Conservation (phyloP, 1,284 basidiomycete species). For the Malassezia japonica region DNA sequence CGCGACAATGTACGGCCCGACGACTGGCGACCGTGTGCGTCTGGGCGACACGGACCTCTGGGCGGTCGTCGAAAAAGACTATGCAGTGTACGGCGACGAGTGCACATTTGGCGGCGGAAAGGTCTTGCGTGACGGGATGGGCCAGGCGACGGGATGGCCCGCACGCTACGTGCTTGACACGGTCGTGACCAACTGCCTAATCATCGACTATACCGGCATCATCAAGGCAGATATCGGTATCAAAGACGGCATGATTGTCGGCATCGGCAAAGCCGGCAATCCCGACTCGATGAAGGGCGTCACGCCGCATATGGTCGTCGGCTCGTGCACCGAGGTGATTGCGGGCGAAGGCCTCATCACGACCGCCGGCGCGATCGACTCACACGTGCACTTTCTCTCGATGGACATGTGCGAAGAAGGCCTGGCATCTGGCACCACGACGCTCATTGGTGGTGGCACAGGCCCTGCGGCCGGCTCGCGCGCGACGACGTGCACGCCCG, state of each 20-base stretch:
- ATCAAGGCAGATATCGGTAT: slow-evolving; percentile 98
- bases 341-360: slow-evolving; percentile 88
- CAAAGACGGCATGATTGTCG: slow-evolving; percentile 70
- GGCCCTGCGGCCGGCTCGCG: slow-evolving; percentile 81
- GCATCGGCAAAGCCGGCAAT: slow-evolving; percentile 93
- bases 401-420: slow-evolving; percentile 68
- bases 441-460: slow-evolving; percentile 56
- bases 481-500: slow-evolving; percentile 88
- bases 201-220: slow-evolving; percentile 90
- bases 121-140: slow-evolving; percentile 51
- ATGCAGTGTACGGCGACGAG: slow-evolving; percentile 79
- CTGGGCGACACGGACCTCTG: slow-evolving; percentile 83
- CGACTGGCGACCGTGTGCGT: slow-evolving; percentile 75
- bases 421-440: slow-evolving; percentile 52
- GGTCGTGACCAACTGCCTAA: slow-evolving; percentile 86
- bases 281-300: slow-evolving; percentile 84
- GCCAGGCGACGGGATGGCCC: slow-evolving; percentile 69
- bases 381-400: slow-evolving; percentile 73
- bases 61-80: slow-evolving; percentile 83
- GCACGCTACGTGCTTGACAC: slow-evolving; percentile 70
- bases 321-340: slow-evolving; percentile 56
- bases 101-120: slow-evolving; percentile 80
- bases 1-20: slow-evolving; percentile 60
- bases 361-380: slow-evolving; percentile 87
- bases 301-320: slow-evolving; percentile 56